Evolutionary conservation across 441 rosid genomes (phyloP).

Genomic region (Pelargonium australe): DNA sequence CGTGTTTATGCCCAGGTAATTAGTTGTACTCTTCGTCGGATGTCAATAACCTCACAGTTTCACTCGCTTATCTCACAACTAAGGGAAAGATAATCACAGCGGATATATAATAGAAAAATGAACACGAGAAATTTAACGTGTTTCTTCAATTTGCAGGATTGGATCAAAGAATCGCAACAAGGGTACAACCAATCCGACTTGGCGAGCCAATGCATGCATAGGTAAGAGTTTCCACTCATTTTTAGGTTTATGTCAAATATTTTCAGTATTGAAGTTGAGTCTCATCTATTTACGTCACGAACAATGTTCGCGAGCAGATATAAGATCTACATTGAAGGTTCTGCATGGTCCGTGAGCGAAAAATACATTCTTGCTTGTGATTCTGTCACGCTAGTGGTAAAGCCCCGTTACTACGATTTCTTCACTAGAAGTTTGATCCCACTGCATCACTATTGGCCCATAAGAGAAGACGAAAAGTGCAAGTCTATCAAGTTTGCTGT

Average conservation of each 20-base stretch:
- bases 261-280: neutral
- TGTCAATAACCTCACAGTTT: no score
- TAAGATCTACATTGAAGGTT: slow-evolving; percentile 77
- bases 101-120: no score
- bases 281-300: no score
- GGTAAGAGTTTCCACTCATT: slow-evolving; percentile 25
- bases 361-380: slow-evolving; percentile 76
- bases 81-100: no score
- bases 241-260: neutral
- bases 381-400: slow-evolving; percentile 49
- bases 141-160: slow-evolving; percentile 37
- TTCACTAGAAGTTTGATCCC: slow-evolving; percentile 67
- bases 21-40: neutral
- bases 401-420: slow-evolving; percentile 60
- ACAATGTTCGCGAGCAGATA: slow-evolving; percentile 22
- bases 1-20: slow-evolving; percentile 54
- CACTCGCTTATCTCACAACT: no score
- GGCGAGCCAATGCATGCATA: slow-evolving; percentile 60
- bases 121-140: no score
- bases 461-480: slow-evolving; percentile 46
- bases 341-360: slow-evolving; percentile 85
- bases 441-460: slow-evolving; percentile 76
- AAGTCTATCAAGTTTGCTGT: slow-evolving; percentile 70
- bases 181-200: slow-evolving; percentile 56
- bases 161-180: slow-evolving; percentile 52